phyloP scores from a whole-genome alignment of 2,329 filamentous ascomycete species.

The Botrytis tulipae region DNA sequence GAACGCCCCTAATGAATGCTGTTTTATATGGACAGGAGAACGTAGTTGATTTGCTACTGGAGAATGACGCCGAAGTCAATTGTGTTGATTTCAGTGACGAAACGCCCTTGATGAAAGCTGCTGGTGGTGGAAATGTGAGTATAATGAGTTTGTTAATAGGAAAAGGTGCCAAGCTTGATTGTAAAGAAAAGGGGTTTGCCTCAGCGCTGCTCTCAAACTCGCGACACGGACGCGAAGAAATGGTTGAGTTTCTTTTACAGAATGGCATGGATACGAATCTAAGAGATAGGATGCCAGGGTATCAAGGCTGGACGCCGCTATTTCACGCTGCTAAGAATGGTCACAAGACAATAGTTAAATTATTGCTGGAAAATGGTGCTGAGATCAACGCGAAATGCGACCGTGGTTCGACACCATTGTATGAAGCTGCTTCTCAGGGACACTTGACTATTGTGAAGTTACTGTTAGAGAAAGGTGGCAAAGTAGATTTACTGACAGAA shows the following conservation, averaged over 20 bases:
- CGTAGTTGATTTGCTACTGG: background rate
- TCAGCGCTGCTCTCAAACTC: too few species aligned
- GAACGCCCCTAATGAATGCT: background rate
- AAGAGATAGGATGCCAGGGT: too few species aligned
- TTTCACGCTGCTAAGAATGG: too few species aligned
- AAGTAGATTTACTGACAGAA: slow-evolving; percentile 7
- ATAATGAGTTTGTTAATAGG: background rate
- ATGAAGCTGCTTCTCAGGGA: too few species aligned
- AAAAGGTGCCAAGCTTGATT: background rate
- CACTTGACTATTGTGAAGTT: too few species aligned
- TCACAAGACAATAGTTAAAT: too few species aligned
- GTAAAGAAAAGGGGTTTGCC: too few species aligned
- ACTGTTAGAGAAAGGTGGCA: background rate
- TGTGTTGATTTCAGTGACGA: background rate
- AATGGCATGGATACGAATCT: too few species aligned
- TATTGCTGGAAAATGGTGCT: too few species aligned
- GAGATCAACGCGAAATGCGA: too few species aligned
- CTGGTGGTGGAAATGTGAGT: background rate
- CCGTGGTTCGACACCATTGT: too few species aligned
- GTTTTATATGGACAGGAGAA: fast-evolving
- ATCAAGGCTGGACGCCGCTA: too few species aligned
- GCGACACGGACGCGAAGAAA: background rate
- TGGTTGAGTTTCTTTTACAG: background rate
- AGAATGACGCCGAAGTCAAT: background rate
- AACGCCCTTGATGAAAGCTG: slow-evolving; percentile 26